phyloP scores from a whole-genome alignment of 2,329 filamentous ascomycete species.

The Penicillium sp. region DNA sequence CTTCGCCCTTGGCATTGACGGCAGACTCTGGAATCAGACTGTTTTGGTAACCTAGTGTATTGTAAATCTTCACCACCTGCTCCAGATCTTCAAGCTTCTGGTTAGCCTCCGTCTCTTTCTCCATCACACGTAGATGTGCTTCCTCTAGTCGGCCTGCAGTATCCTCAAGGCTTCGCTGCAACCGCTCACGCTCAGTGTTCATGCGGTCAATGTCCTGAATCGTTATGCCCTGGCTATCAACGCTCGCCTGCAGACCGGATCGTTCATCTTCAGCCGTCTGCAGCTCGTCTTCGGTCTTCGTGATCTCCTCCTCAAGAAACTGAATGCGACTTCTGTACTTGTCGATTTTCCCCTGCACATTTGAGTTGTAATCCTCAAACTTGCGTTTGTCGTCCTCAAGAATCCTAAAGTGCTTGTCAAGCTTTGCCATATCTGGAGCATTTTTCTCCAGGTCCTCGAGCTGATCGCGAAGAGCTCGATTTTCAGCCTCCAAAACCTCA shows the following conservation, averaged over 20 bases:
- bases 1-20: conserved; percentile 74
- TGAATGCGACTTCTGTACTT: conserved; percentile 80
- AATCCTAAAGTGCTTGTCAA: conserved; percentile 88
- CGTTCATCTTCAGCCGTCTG: conserved; percentile 80
- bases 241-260: conserved; percentile 71
- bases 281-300: conserved; percentile 71
- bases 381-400: conserved; percentile 92
- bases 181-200: conserved; percentile 87
- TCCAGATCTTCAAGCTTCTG: conserved; percentile 89
- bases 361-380: conserved; percentile 89
- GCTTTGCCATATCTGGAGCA: conserved; percentile 73
- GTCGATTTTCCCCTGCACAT: conserved; percentile 77
- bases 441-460: conserved; percentile 87
- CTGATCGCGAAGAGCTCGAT: conserved; percentile 73
- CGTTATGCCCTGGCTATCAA: conserved; percentile 90
- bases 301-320: conserved; percentile 80
- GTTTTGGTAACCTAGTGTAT: conserved; percentile 89
- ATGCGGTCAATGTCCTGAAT: conserved; percentile 99
- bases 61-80: conserved; percentile 82
- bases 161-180: conserved; percentile 83
- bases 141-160: conserved; percentile 76
- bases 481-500: conserved; percentile 79
- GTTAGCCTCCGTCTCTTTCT: conserved; percentile 85
- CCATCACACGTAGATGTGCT: conserved; percentile 72
- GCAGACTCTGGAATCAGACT: conserved; percentile 82